Conservation (phyloP, 495 filamentous ascomycete species). For the Penicillium dipodomyicola region DNA sequence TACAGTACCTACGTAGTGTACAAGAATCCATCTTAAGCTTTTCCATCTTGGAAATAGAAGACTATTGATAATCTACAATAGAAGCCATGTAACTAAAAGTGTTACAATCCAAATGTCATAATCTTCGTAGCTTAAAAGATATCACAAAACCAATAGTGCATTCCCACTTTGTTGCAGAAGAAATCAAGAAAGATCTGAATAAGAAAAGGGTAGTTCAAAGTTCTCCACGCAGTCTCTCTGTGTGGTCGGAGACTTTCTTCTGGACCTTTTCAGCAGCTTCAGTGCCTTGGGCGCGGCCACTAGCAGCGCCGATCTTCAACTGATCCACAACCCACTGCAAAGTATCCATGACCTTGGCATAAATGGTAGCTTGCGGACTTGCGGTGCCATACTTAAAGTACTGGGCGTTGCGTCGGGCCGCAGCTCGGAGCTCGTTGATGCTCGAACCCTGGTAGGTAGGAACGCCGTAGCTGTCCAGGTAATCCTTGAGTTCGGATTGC, state of each 20-base stretch:
- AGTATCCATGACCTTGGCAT: conserved; percentile 58
- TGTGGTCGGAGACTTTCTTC: conserved; percentile 33
- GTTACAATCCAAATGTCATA: conserved; percentile 17
- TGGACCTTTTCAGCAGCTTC: conserved; percentile 49
- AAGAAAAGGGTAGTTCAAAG: conserved; percentile 24
- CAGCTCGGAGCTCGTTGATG: conserved; percentile 61
- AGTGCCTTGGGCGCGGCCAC: conserved; percentile 57
- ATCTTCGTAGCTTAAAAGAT: conserved; percentile 17
- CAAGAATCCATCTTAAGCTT: background rate
- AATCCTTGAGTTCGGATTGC: conserved; percentile 74
- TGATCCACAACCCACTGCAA: conserved; percentile 61
- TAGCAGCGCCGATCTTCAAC: conserved; percentile 60
- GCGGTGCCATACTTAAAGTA: conserved; percentile 78
- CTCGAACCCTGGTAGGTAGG: conserved; percentile 68
- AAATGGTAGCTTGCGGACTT: conserved; percentile 61
- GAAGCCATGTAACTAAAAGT: conserved; percentile 2
- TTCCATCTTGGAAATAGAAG: background rate
- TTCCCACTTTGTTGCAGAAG: background rate
- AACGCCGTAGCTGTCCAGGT: conserved; percentile 78
- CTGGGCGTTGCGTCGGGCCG: conserved; percentile 67
- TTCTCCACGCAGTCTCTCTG: conserved; percentile 33
- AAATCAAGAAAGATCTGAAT: background rate
- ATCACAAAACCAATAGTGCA: conserved; percentile 5
- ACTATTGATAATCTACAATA: conserved; percentile 10
- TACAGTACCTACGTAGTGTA: background rate